These are phyloP conservation scores for Penicillium egyptiacum DNA, from an alignment of 495 filamentous ascomycete genomes.

Conservation along the genomic window DNA sequence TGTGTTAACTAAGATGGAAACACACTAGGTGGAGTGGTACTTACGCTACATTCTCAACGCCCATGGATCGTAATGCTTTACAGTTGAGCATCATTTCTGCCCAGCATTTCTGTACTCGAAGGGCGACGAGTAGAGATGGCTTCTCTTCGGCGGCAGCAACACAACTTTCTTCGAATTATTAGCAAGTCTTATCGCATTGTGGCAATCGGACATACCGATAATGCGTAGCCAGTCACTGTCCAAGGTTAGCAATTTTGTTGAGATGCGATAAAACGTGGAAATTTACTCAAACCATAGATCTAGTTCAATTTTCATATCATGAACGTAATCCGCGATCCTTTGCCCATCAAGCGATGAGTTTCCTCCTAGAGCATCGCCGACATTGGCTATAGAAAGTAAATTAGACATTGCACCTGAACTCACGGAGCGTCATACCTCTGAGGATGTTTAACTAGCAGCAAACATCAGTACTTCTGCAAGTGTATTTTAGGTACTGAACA, in stretches of 20 bases:
- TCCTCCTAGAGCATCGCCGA: constrained; percentile 33
- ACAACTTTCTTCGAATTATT: constrained; percentile 22
- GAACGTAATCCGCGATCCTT: constrained; percentile 41
- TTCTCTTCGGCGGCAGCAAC: constrained; percentile 31
- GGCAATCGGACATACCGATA: constrained; percentile 30
- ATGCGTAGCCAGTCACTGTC: constrained; percentile 47
- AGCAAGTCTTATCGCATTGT: not conserved
- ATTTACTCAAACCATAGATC: constrained; percentile 49
- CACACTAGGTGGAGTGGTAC: not conserved
- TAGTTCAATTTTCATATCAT: constrained; percentile 47
- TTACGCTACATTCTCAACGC: constrained; percentile 49
- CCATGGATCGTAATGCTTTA: constrained; percentile 48
- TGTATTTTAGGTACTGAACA: not conserved
- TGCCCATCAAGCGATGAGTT: constrained; percentile 24
- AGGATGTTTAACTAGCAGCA: constrained; percentile 39
- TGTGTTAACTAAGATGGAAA: not conserved
- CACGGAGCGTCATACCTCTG: constrained; percentile 28
- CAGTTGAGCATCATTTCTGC: constrained; percentile 51
- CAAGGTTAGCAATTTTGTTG: constrained; percentile 7
- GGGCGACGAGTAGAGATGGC: constrained; percentile 38
- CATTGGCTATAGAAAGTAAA: constrained; percentile 25
- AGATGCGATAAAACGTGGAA: not conserved
- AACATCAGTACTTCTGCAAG: constrained; percentile 8
- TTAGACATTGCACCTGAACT: not conserved
- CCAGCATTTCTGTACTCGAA: constrained; percentile 49